Evolutionary conservation across 208 protist species (phyloP).

Genomic region (Naegleria lovaniensis): DNA sequence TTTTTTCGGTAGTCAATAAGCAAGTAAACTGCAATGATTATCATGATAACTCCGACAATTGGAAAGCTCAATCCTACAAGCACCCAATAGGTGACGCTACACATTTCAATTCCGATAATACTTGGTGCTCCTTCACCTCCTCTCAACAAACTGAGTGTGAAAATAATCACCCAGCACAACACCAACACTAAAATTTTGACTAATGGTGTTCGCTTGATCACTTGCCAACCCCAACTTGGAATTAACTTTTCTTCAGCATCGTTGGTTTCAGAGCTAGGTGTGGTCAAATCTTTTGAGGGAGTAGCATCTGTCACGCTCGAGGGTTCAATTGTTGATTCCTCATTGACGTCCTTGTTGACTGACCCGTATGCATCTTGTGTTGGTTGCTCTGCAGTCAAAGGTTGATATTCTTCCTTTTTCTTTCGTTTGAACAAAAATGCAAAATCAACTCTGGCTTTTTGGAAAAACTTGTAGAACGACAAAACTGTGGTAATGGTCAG

Average conservation of each 20-base stretch:
- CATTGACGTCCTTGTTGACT: not conserved
- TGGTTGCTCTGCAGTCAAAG: not conserved
- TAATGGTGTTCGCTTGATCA: not conserved
- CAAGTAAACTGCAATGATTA: not conserved
- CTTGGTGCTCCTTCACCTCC: not conserved
- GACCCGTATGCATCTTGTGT: not conserved
- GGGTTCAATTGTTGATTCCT: not conserved
- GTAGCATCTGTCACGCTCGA: not conserved
- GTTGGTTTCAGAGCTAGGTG: not conserved
- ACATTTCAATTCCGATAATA: not conserved
- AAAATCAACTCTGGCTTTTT: not conserved
- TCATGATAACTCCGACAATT: not conserved
- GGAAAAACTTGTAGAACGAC: not conserved
- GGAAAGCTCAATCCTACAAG: not conserved
- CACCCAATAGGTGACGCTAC: not conserved
- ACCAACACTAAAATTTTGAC: not conserved
- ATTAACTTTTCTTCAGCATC: not conserved
- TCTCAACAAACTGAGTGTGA: not conserved
- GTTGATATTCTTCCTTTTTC: slow-evolving; percentile 7
- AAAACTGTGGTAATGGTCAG: not conserved
- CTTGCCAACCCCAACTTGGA: not conserved
- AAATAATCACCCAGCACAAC: slow-evolving; percentile 10
- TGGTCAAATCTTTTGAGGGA: not conserved
- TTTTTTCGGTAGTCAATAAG: not conserved
- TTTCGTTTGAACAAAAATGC: not conserved